Percentiles rank a stretch among this genome's conserved stretches.
These are phyloP conservation scores for Pestalotiopsis sp. DNA, from an alignment of 2,329 filamentous ascomycete species.

Conservation along the genomic window DNA sequence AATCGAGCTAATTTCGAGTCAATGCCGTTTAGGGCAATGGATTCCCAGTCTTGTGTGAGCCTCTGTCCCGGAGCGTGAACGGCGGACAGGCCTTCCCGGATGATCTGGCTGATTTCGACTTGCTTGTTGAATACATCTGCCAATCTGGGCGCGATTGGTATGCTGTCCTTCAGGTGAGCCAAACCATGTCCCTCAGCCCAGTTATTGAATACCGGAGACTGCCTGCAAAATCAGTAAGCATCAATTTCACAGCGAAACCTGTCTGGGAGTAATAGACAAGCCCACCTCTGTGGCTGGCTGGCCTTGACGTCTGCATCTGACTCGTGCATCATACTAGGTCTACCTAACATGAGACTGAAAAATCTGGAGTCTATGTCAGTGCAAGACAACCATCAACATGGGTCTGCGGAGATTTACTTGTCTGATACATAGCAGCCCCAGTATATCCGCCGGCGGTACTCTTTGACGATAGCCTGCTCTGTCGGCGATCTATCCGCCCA, in stretches of 20 bases:
- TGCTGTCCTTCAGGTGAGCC: background rate
- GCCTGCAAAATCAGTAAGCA: background rate
- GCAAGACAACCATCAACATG: background rate
- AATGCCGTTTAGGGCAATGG: background rate
- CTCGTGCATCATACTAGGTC: slow-evolving; percentile 9
- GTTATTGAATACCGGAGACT: background rate
- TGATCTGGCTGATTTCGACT: slow-evolving; percentile 8
- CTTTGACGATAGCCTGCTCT: background rate
- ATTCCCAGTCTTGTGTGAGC: background rate
- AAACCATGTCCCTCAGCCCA: background rate
- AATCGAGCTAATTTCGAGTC: background rate
- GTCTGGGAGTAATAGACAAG: background rate
- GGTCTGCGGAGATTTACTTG: background rate
- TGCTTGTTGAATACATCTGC: slow-evolving; percentile 7
- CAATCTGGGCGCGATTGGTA: background rate
- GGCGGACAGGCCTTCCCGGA: slow-evolving; percentile 1
- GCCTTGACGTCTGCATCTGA: background rate
- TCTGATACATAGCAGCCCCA: slow-evolving; percentile 14
- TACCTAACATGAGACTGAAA: slow-evolving; percentile 7
- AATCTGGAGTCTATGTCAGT: background rate
- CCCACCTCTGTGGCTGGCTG: background rate
- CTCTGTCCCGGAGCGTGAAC: background rate
- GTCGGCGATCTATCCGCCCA: background rate
- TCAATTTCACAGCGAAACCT: background rate
- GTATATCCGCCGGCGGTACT: slow-evolving; percentile 9